These are phyloP conservation scores for Penicillium coffeae DNA, from an alignment of 495 filamentous ascomycete species.

Conservation along the genomic window DNA sequence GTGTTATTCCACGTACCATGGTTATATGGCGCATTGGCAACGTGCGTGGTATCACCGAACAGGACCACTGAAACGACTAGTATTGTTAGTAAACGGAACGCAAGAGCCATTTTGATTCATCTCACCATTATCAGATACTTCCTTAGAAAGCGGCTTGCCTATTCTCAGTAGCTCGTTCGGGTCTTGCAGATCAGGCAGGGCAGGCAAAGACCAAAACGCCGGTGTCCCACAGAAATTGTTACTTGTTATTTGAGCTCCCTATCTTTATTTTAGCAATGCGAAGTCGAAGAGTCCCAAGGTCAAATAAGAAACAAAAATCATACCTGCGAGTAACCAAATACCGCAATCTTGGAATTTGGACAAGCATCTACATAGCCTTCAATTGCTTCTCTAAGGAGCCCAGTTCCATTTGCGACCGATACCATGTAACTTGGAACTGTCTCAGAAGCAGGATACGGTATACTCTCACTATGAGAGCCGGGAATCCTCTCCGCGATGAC, in stretches of 20 bases:
- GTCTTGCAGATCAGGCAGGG: background rate
- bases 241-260: slow-evolving; percentile 2
- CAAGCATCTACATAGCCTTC: background rate
- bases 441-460: background rate
- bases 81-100: too few species aligned
- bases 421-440: background rate
- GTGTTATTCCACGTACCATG: slow-evolving; percentile 3
- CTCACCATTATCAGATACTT: background rate
- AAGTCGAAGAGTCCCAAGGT: too few species aligned
- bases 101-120: too few species aligned
- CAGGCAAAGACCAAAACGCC: background rate
- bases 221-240: slow-evolving; percentile 5
- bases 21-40: background rate
- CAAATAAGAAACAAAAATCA: too few species aligned
- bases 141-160: background rate
- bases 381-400: background rate
- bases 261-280: too few species aligned
- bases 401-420: background rate
- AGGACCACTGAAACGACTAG: slow-evolving; percentile 3
- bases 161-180: background rate
- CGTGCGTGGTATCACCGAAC: slow-evolving; percentile 1
- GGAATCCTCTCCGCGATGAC: background rate
- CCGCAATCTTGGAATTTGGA: slow-evolving; percentile 3
- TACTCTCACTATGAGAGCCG: background rate
- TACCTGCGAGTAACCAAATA: slow-evolving; percentile 3